Evolutionary conservation across 768 basidiomycete genomes (phyloP).

Genomic region (Leucogyrophana mollusca): DNA sequence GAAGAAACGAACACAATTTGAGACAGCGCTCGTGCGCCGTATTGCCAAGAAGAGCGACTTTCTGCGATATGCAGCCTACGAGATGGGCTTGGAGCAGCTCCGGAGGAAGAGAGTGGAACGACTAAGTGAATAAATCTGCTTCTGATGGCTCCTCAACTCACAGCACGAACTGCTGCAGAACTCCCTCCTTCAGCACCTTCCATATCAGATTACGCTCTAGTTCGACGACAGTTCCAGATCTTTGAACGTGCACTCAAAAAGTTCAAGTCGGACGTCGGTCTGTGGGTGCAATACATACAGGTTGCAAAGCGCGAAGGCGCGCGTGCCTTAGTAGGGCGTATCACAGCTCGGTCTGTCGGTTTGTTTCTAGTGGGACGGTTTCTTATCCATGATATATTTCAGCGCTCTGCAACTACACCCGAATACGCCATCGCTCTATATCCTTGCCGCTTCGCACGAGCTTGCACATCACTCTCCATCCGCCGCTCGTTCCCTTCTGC

Average conservation of each 20-base stretch:
- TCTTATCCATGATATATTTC: slow-evolving; percentile 9
- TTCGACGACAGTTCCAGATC: slow-evolving; percentile 82
- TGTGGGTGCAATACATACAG: slow-evolving; percentile 90
- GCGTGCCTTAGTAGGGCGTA: slow-evolving; percentile 72
- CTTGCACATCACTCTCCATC: slow-evolving; percentile 69
- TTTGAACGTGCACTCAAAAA: slow-evolving; percentile 87
- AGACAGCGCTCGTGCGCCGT: slow-evolving; percentile 79
- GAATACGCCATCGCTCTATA: slow-evolving; percentile 71
- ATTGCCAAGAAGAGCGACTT: slow-evolving; percentile 86
- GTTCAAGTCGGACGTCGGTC: slow-evolving; percentile 83
- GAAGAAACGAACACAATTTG: slow-evolving; percentile 79
- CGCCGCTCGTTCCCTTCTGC: slow-evolving; percentile 80
- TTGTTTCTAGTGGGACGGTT: background rate
- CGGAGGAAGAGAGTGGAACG: slow-evolving; percentile 72
- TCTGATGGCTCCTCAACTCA: slow-evolving; percentile 1
- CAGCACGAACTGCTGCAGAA: slow-evolving; percentile 22
- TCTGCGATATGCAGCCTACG: slow-evolving; percentile 88
- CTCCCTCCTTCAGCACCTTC: slow-evolving; percentile 44
- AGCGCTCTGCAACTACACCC: slow-evolving; percentile 91
- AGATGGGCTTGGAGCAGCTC: slow-evolving; percentile 84
- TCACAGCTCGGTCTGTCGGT: slow-evolving; percentile 69
- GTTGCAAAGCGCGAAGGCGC: slow-evolving; percentile 82
- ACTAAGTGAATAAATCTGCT: slow-evolving; percentile 69
- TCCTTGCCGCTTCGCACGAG: slow-evolving; percentile 84
- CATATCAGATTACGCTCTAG: slow-evolving; percentile 82